A percentile compares a stretch with the other conserved stretches of the same genome.
Evolutionary conservation across 2,329 filamentous ascomycete genomes (phyloP).

Genomic region (Teratosphaeria viscida): DNA sequence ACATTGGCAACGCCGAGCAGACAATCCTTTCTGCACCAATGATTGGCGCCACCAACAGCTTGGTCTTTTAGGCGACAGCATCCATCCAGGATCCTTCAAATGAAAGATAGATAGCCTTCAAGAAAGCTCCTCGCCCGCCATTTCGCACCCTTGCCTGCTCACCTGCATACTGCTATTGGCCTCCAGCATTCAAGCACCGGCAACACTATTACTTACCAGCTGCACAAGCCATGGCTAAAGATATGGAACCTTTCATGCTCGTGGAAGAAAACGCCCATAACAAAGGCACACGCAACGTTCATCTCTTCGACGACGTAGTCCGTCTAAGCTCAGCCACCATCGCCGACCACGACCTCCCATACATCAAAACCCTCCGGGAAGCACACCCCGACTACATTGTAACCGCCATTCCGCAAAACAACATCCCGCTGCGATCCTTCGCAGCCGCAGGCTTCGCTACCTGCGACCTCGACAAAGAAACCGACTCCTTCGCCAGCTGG

Average conservation of each 20-base stretch:
- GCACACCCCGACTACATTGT: constrained; percentile 29
- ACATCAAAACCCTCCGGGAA: constrained; percentile 26
- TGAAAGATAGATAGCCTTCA: background rate
- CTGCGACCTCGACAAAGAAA: constrained; percentile 27
- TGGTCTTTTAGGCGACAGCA: background rate
- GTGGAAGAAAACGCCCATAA: constrained; percentile 13
- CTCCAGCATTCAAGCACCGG: background rate
- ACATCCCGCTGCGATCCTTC: constrained; percentile 31
- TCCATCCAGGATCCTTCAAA: background rate
- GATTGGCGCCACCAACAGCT: background rate
- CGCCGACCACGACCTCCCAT: constrained; percentile 31
- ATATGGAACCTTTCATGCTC: constrained; percentile 25
- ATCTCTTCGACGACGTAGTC: constrained; percentile 28
- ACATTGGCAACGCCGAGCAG: background rate
- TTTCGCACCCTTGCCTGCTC: background rate
- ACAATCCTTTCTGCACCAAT: background rate
- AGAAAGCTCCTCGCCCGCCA: background rate
- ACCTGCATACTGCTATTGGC: background rate
- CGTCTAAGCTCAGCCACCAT: constrained; percentile 26
- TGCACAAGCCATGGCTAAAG: background rate
- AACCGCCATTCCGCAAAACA: constrained; percentile 27
- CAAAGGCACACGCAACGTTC: constrained; percentile 7
- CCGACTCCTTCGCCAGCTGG: constrained; percentile 29
- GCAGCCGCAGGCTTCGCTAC: constrained; percentile 32
- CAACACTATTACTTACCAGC: background rate